These are phyloP conservation scores for Elsinoe arachidis DNA, from an alignment of 2,329 filamentous ascomycete genomes.

Conservation along the genomic window DNA sequence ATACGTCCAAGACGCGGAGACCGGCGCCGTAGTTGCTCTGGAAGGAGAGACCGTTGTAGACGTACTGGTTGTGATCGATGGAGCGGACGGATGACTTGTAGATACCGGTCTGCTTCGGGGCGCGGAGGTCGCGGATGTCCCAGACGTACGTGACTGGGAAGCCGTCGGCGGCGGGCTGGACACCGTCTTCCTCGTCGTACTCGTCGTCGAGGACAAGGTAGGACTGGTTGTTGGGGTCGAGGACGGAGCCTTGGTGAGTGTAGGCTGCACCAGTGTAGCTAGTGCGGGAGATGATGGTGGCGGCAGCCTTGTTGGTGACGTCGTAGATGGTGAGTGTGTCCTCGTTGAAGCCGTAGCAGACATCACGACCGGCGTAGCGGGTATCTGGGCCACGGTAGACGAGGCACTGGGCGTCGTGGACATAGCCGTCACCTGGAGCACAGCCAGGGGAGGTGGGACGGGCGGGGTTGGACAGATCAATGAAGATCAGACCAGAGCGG, in stretches of 20 bases:
- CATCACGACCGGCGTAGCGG: conserved; percentile 38
- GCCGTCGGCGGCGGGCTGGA: conserved; percentile 35
- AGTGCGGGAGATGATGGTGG: conserved; percentile 40
- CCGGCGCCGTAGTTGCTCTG: conserved; percentile 32
- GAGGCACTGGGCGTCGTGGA: conserved; percentile 50
- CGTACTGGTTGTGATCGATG: conserved; percentile 38
- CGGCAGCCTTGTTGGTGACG: conserved; percentile 35
- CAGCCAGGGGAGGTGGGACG: conserved; percentile 45
- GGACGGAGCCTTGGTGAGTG: conserved; percentile 48
- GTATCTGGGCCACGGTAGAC: conserved; percentile 42
- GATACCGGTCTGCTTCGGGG: conserved; percentile 33
- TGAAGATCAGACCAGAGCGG: conserved; percentile 45
- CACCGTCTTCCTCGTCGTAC: conserved; percentile 40
- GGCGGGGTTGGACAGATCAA: conserved; percentile 43
- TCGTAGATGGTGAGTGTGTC: conserved; percentile 38
- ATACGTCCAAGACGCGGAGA: conserved; percentile 30
- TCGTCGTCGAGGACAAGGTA: conserved; percentile 48
- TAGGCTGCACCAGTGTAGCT: conserved; percentile 43
- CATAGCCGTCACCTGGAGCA: conserved; percentile 44
- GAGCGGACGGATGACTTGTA: conserved; percentile 29
- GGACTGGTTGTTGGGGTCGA: conserved; percentile 37
- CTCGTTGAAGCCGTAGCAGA: conserved; percentile 47
- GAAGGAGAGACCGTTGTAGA: conserved; percentile 30
- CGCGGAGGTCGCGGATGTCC: conserved; percentile 38
- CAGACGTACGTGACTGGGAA: conserved; percentile 43